A percentile compares a stretch with the other conserved stretches of the same genome.
phyloP scores from a whole-genome alignment of 2,329 filamentous ascomycete species.

The Ophiocordyceps australis region DNA sequence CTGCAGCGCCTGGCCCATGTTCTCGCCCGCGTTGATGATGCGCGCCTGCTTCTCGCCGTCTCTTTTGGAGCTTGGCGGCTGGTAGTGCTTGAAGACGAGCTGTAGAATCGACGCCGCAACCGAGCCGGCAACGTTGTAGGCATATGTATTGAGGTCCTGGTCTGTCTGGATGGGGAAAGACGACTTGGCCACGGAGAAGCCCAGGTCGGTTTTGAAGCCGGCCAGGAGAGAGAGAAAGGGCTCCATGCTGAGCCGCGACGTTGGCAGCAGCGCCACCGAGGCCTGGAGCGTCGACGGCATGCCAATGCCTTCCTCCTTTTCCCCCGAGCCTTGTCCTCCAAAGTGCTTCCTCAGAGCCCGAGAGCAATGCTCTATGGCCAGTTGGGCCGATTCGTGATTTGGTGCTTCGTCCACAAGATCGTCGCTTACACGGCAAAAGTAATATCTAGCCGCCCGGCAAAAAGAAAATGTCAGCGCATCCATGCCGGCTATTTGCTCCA shows the following conservation, averaged over 20 bases:
- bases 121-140: slow-evolving; percentile 51
- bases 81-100: slow-evolving; percentile 21
- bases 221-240: slow-evolving; percentile 46
- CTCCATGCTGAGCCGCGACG: slow-evolving; percentile 6
- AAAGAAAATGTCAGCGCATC: not conserved
- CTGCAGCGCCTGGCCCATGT: slow-evolving; percentile 60
- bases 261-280: no score
- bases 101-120: slow-evolving; percentile 44
- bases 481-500: no score
- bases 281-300: no score
- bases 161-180: slow-evolving; percentile 36
- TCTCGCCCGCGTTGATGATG: slow-evolving; percentile 35
- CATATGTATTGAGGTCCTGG: slow-evolving; percentile 41
- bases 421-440: slow-evolving; percentile 56
- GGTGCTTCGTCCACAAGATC: slow-evolving; percentile 52
- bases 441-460: slow-evolving; percentile 13
- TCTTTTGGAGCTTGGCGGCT: no score
- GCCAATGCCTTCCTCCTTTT: not conserved
- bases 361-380: not conserved
- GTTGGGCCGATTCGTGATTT: slow-evolving; percentile 13
- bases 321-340: no score
- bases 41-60: slow-evolving; percentile 11
- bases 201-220: slow-evolving; percentile 51
- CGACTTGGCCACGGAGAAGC: slow-evolving; percentile 20
- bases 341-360: not conserved